Percentiles rank a stretch among this genome's conserved stretches.
These are phyloP conservation scores for Jimgerdemannia lactiflua DNA, from an alignment of 192 early-diverging fungal genomes.

Conservation along the genomic window DNA sequence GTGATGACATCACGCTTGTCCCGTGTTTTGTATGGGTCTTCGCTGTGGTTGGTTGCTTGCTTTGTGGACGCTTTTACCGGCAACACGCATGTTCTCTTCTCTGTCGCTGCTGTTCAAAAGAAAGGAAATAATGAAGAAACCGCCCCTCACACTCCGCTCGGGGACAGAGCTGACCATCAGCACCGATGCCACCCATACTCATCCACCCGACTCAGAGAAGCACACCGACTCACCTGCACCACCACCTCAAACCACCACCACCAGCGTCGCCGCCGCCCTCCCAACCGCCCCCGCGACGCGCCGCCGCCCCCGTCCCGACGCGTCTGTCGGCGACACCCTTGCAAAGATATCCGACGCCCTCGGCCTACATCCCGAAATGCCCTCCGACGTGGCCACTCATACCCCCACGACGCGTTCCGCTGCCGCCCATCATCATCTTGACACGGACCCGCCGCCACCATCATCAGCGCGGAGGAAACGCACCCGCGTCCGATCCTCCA, in stretches of 20 bases:
- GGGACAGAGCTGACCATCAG: background rate
- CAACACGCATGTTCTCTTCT: background rate
- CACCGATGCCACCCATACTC: background rate
- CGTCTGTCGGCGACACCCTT: background rate
- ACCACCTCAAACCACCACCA: slow-evolving; percentile 1
- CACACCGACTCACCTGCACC: slow-evolving; percentile 2
- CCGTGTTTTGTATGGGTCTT: no score
- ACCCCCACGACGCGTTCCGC: background rate
- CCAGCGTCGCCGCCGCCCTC: slow-evolving; percentile 10
- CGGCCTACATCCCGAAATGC: background rate
- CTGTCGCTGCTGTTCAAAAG: background rate
- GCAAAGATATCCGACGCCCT: slow-evolving; percentile 13
- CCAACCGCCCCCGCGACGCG: slow-evolving; percentile 10
- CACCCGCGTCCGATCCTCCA: slow-evolving; percentile 21
- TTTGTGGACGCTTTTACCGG: no score
- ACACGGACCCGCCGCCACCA: slow-evolving; percentile 14
- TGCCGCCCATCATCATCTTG: background rate
- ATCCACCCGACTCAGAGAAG: background rate
- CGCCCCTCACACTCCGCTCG: no score
- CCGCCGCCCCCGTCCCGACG: slow-evolving; percentile 14
- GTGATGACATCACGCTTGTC: background rate
- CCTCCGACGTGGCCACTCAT: background rate
- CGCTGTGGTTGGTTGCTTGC: no score
- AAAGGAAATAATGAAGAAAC: background rate
- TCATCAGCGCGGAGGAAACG: slow-evolving; percentile 20